Evolutionary conservation across 202 grass and related monocot genomes (phyloP).

Genomic region (Sporobolus alterniflorus): DNA sequence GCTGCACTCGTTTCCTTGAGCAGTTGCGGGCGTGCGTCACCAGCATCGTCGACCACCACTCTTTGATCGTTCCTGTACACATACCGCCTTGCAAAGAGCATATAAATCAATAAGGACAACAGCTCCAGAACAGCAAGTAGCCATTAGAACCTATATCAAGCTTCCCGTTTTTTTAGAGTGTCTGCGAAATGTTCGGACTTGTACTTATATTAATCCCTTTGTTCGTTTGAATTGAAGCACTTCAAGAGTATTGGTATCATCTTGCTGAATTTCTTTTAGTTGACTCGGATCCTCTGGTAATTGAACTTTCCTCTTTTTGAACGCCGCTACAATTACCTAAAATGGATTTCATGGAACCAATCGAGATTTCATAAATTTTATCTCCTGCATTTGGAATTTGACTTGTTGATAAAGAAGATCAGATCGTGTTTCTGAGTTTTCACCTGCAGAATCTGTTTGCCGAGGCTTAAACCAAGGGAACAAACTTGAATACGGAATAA

Average conservation of each 20-base stretch:
- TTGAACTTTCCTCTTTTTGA: conserved; percentile 42
- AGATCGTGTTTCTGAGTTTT: no score
- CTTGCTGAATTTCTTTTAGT: conserved; percentile 8
- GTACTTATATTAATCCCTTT: conserved; percentile 38
- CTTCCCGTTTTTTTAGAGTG: conserved; percentile 14
- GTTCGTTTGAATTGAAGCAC: conserved; percentile 35
- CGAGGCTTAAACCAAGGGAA: no score
- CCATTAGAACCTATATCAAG: conserved; percentile 74
- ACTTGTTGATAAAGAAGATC: no score
- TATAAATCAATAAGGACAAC: conserved; percentile 45
- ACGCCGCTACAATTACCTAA: conserved; percentile 48
- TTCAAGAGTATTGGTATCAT: conserved; percentile 4
- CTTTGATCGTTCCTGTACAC: conserved; percentile 53
- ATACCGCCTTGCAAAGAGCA: conserved; percentile 61
- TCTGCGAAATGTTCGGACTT: background rate
- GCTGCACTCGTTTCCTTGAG: no score
- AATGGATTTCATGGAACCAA: background rate
- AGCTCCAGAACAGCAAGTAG: conserved; percentile 50
- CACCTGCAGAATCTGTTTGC: no score
- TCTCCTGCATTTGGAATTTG: no score
- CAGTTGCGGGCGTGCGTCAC: no score
- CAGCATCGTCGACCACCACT: conserved; percentile 14
- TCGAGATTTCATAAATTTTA: background rate
- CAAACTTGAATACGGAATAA: background rate
- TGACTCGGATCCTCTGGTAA: conserved; percentile 30